Evolutionary conservation across 1,284 basidiomycete genomes (phyloP), one percentile per base, ranked within the genome.

Genomic region (Porodaedalea pini): DNA sequence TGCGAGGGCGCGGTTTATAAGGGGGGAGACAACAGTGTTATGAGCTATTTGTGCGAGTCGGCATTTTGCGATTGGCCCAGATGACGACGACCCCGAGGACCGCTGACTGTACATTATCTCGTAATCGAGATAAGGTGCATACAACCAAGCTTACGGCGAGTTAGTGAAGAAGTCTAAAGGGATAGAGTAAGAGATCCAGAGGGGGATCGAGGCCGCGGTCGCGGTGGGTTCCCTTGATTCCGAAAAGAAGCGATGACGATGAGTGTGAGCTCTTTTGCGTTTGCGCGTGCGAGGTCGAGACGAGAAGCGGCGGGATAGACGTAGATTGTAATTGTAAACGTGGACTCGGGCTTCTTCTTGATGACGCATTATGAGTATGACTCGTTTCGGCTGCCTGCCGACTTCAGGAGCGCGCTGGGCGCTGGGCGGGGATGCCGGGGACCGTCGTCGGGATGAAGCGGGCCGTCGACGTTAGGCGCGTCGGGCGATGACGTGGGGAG

Each of bases 41-140:
- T 54, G 64, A 65, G 64, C 58, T 47, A 56, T 54, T 65, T 65
- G 61, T 52, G 64, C 64, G 58, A 53, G 52, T 62, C 63, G 63
- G 60, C 58, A 63, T 60, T 63, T 55, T 61, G 64, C 62, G 55
- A 64, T 65, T 65, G 63, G 64, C 34, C 41, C 11, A 32, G 10
- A 8, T 31, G 39, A 23, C n/a, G n/a, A 19, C 17, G 57, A 59
- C 60, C 60, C 62, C 60, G 36, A 39, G 11, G 11, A 60, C 52
- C 39, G 27, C 34, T 47, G 25, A 47, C 25, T 29, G 44, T 29
- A 27, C 13, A n/a, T 17, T 10, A 21, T 34, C 6, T 34, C 32
- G 32, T 34, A 25, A 4, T 6, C 21, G 21, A 17, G 5, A 44
- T 19, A 21, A 17, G n/a, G 21, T 21, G n/a, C n/a, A n/a, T n/a